These are phyloP conservation scores for Exophiala sp. DNA, from an alignment of 2,329 filamentous ascomycete genomes.

Conservation along the genomic window DNA sequence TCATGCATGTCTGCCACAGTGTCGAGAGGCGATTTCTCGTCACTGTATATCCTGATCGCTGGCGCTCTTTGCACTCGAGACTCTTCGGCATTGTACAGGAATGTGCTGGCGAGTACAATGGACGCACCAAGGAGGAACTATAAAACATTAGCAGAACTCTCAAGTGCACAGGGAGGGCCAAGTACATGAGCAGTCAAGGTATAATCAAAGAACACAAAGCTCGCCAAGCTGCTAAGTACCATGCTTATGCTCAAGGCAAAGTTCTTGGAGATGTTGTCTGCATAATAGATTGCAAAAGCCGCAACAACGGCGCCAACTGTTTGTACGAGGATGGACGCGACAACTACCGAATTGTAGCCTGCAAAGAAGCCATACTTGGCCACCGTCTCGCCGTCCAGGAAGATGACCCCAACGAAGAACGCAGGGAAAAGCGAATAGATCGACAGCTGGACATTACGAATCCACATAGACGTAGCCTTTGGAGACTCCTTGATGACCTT, in stretches of 20 bases:
- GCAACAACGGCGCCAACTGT: slow-evolving; percentile 80
- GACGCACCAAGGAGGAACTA: slow-evolving; percentile 80
- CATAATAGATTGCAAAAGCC: slow-evolving; percentile 74
- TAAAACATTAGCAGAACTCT: slow-evolving; percentile 1
- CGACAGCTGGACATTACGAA: slow-evolving; percentile 88
- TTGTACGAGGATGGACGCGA: slow-evolving; percentile 78
- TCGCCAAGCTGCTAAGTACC: slow-evolving; percentile 78
- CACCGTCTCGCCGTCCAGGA: slow-evolving; percentile 82
- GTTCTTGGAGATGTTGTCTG: slow-evolving; percentile 89
- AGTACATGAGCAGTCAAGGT: slow-evolving; percentile 68
- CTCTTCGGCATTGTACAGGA: slow-evolving; percentile 66
- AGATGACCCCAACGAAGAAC: slow-evolving; percentile 78
- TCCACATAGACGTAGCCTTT: slow-evolving; percentile 76
- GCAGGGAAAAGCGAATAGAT: slow-evolving; percentile 92
- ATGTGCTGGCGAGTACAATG: slow-evolving; percentile 77
- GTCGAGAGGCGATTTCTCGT: slow-evolving; percentile 70
- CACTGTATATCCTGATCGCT: slow-evolving; percentile 61
- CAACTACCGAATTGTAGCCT: slow-evolving; percentile 90
- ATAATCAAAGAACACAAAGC: slow-evolving; percentile 81
- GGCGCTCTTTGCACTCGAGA: slow-evolving; percentile 56
- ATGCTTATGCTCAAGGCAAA: slow-evolving; percentile 93
- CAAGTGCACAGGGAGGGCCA: slow-evolving; percentile 22
- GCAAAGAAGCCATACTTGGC: slow-evolving; percentile 84
- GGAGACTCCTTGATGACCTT: slow-evolving; percentile 87
- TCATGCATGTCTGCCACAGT: slow-evolving; percentile 42